Conservation (phyloP, 305 asterid genomes). For the Fraxinus albicans region DNA sequence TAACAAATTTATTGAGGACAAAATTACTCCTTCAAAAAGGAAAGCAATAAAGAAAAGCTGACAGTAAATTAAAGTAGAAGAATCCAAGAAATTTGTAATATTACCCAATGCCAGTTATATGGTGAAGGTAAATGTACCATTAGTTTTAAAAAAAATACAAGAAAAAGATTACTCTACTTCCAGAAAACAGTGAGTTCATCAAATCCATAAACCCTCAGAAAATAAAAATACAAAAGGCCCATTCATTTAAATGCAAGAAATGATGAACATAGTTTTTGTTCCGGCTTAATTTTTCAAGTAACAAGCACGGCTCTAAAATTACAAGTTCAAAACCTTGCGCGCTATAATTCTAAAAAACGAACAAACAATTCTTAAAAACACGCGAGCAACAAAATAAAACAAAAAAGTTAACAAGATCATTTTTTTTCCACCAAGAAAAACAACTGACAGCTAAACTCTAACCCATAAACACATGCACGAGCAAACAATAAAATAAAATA, state of each 20-base stretch:
- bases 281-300: conserved; percentile 12
- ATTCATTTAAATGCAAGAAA: conserved; percentile 15
- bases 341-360: not conserved
- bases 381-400: conserved; percentile 5
- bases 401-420: not conserved
- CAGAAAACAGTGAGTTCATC: not conserved
- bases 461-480: not conserved
- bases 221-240: conserved; percentile 8
- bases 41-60: not conserved
- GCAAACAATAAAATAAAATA: not conserved
- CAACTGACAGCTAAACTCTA: not conserved
- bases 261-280: conserved; percentile 7
- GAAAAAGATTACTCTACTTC: not conserved
- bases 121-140: not conserved
- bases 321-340: not conserved
- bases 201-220: not conserved
- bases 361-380: conserved; percentile 8
- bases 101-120: not conserved
- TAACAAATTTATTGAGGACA: not conserved
- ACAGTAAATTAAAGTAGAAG: not conserved
- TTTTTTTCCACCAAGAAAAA: not conserved
- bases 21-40: not conserved
- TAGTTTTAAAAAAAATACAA: not conserved
- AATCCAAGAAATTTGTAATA: not conserved
- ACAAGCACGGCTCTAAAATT: not conserved